Evolutionary conservation across 2,329 filamentous ascomycete genomes (phyloP).

Genomic region (Aspergillus fischeri): DNA sequence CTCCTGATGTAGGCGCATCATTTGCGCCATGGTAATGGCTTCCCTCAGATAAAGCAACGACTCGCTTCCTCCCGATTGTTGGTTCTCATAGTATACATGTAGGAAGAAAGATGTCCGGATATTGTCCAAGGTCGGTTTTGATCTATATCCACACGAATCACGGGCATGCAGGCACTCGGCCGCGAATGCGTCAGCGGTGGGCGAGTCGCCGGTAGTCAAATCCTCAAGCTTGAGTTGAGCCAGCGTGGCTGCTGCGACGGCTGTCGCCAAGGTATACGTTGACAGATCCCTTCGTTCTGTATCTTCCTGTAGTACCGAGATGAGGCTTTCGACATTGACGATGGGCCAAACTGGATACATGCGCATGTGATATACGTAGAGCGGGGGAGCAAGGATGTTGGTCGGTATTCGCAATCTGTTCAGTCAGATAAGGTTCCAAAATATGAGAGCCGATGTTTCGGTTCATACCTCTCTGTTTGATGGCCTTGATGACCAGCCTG

Average conservation of each 20-base stretch:
- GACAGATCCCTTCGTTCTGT: constrained; percentile 25
- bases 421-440: neutral
- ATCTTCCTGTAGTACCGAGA: constrained; percentile 34
- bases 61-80: constrained; percentile 43
- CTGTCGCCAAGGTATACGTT: constrained; percentile 42
- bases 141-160: constrained; percentile 25
- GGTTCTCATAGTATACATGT: constrained; percentile 52
- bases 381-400: constrained; percentile 24
- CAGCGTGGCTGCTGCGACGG: constrained; percentile 47
- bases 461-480: neutral
- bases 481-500: neutral
- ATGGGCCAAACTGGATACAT: constrained; percentile 53
- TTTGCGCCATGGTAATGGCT: constrained; percentile 50
- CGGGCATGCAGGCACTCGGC: constrained; percentile 34
- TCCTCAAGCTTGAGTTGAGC: constrained; percentile 45
- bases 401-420: constrained; percentile 12
- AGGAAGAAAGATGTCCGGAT: constrained; percentile 50
- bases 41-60: constrained; percentile 49
- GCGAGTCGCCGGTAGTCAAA: constrained; percentile 19
- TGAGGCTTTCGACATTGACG: constrained; percentile 43
- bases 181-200: constrained; percentile 33
- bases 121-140: constrained; percentile 35
- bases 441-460: neutral
- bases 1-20: constrained; percentile 46
- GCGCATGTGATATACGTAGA: constrained; percentile 48